Evolutionary conservation across 148 eudicot genomes (phyloP), one percentile per base, ranked within the genome.

Genomic region (Limonium bicolor): DNA sequence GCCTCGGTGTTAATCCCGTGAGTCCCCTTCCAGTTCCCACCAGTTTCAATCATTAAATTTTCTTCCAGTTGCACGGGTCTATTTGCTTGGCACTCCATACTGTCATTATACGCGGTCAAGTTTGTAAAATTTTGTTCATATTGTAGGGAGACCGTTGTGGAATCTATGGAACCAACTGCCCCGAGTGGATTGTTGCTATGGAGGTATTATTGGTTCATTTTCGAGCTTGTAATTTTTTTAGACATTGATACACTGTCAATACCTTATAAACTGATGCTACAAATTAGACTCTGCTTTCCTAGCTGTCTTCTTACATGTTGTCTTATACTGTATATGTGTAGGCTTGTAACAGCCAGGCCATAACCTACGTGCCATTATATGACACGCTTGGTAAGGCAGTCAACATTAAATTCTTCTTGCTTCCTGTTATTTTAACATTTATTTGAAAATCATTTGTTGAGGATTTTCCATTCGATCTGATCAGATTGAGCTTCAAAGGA

Each of bases 101-200:
- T 2, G 36, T 12, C 14, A 15, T 32, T 12, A 32, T 10, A 2
- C 36, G 36, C 13, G 14, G 14, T 6, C 3, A 0, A 6, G 14
- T 2, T 2, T 32, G 36, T 32, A 7, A 9, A 38, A 41, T 12
- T 24, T 10, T 24, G 44, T 37, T 2, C 20, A 26, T 16, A 36
- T 24, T 38, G 11, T 54, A 86, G 96, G 87, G 96, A 0, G 85
- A 63, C 41, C 68, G 73, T n/a, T 86, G 96, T 52, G 96, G 93
- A 37, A 86, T 86, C 10, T 86, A 86, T 47, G 93, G 93, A 49
- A 50, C 75, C 29, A 86, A 86, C 63, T 75, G 75, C 46, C 87
- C 96, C 1, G 78, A 81, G 43, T 86, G 96, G 96, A 86, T 86
- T 40, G 82, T 82, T 54, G 33, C 96, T 17, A 78, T 86, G 96